These are phyloP conservation scores for Staphylotrichum tortipilum DNA, from an alignment of 495 filamentous ascomycete genomes.

Conservation along the genomic window DNA sequence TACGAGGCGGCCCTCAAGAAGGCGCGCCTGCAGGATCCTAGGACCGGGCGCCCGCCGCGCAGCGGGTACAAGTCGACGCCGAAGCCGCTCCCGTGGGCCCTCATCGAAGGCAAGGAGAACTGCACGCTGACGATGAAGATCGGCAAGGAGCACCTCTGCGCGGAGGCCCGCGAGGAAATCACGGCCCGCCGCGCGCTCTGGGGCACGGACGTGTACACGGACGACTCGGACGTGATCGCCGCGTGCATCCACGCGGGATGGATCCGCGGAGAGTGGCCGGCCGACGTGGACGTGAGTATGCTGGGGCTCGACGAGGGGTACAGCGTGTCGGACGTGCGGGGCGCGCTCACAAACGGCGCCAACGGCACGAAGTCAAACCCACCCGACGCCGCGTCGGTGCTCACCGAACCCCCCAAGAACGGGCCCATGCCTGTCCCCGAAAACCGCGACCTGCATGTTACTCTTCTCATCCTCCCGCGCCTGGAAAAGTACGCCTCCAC, in stretches of 20 bases:
- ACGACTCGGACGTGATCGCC: constrained; percentile 89
- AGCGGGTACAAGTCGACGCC: constrained; percentile 64
- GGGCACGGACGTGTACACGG: constrained; percentile 91
- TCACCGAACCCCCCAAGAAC: constrained; percentile 35
- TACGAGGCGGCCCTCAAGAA: constrained; percentile 47
- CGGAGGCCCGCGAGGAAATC: constrained; percentile 66
- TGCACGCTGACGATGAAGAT: constrained; percentile 85
- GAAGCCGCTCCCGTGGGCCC: constrained; percentile 55
- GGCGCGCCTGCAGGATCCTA: constrained; percentile 42
- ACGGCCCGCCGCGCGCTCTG: constrained; percentile 69
- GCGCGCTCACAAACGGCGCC: constrained; percentile 6
- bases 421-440: constrained; percentile 46
- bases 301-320: constrained; percentile 52
- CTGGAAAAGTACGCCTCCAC: constrained; percentile 68
- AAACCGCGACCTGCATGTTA: constrained; percentile 75
- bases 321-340: constrained; percentile 17
- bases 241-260: constrained; percentile 90
- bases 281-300: constrained; percentile 57
- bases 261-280: constrained; percentile 79
- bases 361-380: constrained; percentile 12
- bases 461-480: constrained; percentile 68
- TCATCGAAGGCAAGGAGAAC: constrained; percentile 76
- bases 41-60: constrained; percentile 43
- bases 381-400: constrained; percentile 6
- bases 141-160: constrained; percentile 64